Evolutionary conservation across 2,329 filamentous ascomycete species (phyloP).

Genomic region (Ramichloridium luteum): DNA sequence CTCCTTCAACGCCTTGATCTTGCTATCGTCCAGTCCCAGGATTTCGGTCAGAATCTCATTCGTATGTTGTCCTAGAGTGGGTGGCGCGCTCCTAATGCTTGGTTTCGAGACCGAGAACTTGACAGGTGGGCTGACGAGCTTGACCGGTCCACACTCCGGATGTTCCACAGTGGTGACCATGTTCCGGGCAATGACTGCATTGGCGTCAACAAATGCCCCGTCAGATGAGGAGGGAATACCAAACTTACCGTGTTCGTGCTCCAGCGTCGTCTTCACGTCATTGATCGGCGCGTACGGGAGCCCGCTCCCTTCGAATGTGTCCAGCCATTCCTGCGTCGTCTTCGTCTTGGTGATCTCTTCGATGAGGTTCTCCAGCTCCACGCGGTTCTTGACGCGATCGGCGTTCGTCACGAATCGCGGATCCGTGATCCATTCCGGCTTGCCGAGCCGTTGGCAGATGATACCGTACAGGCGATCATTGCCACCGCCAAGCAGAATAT

Average conservation of each 20-base stretch:
- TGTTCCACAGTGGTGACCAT: conserved; percentile 91
- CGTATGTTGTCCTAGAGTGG: conserved; percentile 78
- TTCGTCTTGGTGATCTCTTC: conserved; percentile 61
- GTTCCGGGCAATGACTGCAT: conserved; percentile 52
- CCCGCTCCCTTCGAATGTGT: conserved; percentile 74
- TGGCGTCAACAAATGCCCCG: no score
- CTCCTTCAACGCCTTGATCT: conserved; percentile 51
- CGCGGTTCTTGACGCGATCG: conserved; percentile 54
- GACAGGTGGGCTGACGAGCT: conserved; percentile 84
- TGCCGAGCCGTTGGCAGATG: conserved; percentile 44
- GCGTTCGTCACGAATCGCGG: conserved; percentile 47
- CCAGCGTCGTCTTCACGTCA: conserved; percentile 72
- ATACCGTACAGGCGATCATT: conserved; percentile 52
- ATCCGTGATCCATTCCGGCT: conserved; percentile 47
- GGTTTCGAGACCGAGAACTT: conserved; percentile 82
- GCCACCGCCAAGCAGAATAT: conserved; percentile 51
- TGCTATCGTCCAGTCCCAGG: conserved; percentile 45
- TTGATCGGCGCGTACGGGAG: conserved; percentile 94
- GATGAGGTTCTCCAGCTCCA: conserved; percentile 64
- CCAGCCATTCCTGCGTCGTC: conserved; percentile 80
- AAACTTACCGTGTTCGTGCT: conserved; percentile 64
- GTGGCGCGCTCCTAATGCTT: conserved; percentile 63
- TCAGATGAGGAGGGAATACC: neutral
- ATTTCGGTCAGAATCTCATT: conserved; percentile 58
- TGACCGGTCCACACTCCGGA: conserved; percentile 67